phyloP scores from a whole-genome alignment of 2,329 filamentous ascomycete genomes.

The Thielaviopsis musarum region DNA sequence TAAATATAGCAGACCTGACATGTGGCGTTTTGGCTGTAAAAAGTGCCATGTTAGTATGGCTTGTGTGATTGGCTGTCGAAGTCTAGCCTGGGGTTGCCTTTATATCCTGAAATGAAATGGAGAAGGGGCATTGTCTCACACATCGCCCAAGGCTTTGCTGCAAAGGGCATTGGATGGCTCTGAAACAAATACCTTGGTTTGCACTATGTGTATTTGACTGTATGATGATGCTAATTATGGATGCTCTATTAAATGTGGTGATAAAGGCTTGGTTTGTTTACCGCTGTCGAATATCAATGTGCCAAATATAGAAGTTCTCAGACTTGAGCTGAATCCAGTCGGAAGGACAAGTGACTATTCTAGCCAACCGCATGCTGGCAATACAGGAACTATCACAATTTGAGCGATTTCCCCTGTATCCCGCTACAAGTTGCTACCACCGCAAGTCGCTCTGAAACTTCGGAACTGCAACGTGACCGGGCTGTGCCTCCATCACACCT shows the following conservation, averaged over 20 bases:
- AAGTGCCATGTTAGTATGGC: background rate
- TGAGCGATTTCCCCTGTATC: background rate
- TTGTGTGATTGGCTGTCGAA: background rate
- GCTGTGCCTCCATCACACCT: constrained; percentile 18
- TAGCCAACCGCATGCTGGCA: background rate
- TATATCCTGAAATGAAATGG: background rate
- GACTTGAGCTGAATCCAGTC: background rate
- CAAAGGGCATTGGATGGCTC: background rate
- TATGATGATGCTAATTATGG: background rate
- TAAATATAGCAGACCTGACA: background rate
- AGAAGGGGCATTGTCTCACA: background rate
- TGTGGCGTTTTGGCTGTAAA: background rate
- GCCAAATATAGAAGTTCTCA: background rate
- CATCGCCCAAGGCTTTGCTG: background rate
- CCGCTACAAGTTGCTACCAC: background rate
- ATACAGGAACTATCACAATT: background rate
- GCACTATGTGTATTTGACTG: background rate
- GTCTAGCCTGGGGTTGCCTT: background rate
- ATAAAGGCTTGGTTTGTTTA: background rate
- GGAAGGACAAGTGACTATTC: background rate
- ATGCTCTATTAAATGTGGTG: background rate
- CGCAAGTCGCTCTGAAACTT: background rate
- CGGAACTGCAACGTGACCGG: background rate
- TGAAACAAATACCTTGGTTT: background rate
- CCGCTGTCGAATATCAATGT: background rate